Conservation (phyloP, 2,329 filamentous ascomycete species). For the Cryoendolithus antarcticus region DNA sequence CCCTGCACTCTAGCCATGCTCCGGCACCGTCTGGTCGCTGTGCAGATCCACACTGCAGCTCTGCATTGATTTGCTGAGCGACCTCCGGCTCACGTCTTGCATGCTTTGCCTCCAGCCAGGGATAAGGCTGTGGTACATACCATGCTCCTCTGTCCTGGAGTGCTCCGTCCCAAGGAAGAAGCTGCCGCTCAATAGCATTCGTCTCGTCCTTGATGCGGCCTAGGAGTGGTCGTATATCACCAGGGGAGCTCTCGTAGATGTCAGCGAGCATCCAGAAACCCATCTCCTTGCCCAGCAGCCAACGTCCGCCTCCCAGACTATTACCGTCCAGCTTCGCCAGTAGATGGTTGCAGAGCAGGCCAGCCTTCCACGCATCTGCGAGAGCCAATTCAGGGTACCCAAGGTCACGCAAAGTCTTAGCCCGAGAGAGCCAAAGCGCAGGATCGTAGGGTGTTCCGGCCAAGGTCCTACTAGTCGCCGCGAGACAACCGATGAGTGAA, state of each 20-base stretch:
- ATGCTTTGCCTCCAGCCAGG: conserved; percentile 14
- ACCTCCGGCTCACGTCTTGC: conserved; percentile 5
- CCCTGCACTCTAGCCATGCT: background rate
- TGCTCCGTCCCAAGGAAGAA: too few species aligned
- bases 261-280: conserved; percentile 19
- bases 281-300: conserved; percentile 11
- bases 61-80: conserved; percentile 7
- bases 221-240: too few species aligned
- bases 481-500: too few species aligned
- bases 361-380: conserved; percentile 17
- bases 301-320: background rate
- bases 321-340: conserved; percentile 3
- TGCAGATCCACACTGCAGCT: background rate
- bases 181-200: too few species aligned
- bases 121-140: conserved; percentile 14
- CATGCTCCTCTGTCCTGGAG: conserved; percentile 3
- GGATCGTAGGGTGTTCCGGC: conserved; percentile 16
- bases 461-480: conserved; percentile 7
- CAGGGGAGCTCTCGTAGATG: background rate
- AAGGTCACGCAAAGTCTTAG: conserved; percentile 8
- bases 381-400: conserved; percentile 19
- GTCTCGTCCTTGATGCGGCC: too few species aligned
- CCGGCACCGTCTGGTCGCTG: too few species aligned
- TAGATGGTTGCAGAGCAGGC: conserved; percentile 9
- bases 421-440: conserved; percentile 12